phyloP scores from a whole-genome alignment of 805 yeast species.

The Schwanniomyces polymorphus region DNA sequence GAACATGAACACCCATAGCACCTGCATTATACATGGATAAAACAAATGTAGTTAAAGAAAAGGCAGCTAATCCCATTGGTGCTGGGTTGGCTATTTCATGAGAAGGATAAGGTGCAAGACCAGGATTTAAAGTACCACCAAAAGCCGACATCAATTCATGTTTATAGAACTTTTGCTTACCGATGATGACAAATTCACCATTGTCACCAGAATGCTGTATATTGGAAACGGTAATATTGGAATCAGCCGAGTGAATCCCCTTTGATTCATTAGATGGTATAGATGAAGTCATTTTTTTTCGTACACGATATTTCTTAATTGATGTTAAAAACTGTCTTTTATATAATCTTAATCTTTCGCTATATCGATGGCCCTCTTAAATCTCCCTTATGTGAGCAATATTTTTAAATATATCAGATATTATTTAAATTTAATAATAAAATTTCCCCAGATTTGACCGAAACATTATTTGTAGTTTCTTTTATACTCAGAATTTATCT shows the following conservation, averaged over 20 bases:
- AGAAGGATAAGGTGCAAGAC: slow-evolving; percentile 40
- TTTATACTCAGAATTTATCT: neutral
- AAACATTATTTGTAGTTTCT: neutral
- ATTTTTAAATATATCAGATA: neutral
- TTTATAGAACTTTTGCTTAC: slow-evolving; percentile 30
- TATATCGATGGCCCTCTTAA: neutral
- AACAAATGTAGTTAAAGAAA: slow-evolving; percentile 65
- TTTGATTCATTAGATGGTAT: slow-evolving; percentile 15
- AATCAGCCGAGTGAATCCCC: slow-evolving; percentile 6
- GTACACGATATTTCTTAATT: neutral
- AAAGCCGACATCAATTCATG: slow-evolving; percentile 43
- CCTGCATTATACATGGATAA: slow-evolving; percentile 56
- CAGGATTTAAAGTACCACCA: slow-evolving; percentile 40
- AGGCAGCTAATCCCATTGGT: slow-evolving; percentile 64
- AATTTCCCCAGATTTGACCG: neutral
- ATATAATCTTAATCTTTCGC: neutral
- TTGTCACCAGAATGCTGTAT: slow-evolving; percentile 34
- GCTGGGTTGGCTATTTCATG: slow-evolving; percentile 69
- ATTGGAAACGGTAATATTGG: slow-evolving; percentile 8
- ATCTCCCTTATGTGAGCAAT: neutral
- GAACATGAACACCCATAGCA: slow-evolving; percentile 53
- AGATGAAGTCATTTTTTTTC: slow-evolving; percentile 8
- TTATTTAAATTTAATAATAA: neutral
- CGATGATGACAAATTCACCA: slow-evolving; percentile 34
- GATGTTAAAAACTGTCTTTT: neutral